A percentile compares a stretch with the other conserved stretches of the same genome.
Evolutionary conservation across 441 rosid genomes (phyloP).

Genomic region (Manihot esculenta): DNA sequence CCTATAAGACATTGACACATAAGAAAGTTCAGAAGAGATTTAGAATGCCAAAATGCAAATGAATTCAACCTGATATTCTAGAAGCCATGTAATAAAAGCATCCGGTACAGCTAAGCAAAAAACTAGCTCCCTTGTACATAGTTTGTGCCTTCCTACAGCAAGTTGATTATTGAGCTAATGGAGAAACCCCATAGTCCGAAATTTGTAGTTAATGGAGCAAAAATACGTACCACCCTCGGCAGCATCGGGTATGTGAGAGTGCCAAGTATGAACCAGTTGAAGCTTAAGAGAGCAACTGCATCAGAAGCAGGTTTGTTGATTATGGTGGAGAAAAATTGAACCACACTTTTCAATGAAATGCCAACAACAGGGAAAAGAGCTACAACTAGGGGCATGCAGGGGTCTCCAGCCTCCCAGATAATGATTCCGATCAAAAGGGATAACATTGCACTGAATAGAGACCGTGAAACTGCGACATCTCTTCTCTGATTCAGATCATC

Average conservation of each 20-base stretch:
- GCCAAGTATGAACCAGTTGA: slow-evolving; percentile 83
- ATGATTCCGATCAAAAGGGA: slow-evolving; percentile 66
- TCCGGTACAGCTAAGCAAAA: too few species aligned
- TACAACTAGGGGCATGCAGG: slow-evolving; percentile 75
- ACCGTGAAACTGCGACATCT: slow-evolving; percentile 50
- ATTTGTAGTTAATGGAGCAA: slow-evolving; percentile 17
- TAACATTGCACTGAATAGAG: slow-evolving; percentile 56
- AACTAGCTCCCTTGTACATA: too few species aligned
- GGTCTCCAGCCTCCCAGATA: slow-evolving; percentile 58
- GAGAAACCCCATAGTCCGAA: too few species aligned
- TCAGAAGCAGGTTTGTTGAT: slow-evolving; percentile 70
- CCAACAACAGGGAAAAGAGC: slow-evolving; percentile 72
- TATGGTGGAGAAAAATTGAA: slow-evolving; percentile 61
- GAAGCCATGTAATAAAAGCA: too few species aligned
- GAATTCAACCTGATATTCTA: too few species aligned
- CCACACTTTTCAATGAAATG: slow-evolving; percentile 69
- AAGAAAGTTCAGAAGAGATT: too few species aligned
- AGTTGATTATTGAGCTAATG: too few species aligned
- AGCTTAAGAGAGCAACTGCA: slow-evolving; percentile 72
- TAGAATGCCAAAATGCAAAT: too few species aligned
- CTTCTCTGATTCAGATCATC: slow-evolving; percentile 36
- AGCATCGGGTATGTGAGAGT: slow-evolving; percentile 65
- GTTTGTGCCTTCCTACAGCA: too few species aligned
- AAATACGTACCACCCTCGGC: slow-evolving; percentile 45
- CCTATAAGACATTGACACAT: too few species aligned